Conservation (phyloP, 1,284 basidiomycete genomes). For the Pyrrhoderma lamaoense region DNA sequence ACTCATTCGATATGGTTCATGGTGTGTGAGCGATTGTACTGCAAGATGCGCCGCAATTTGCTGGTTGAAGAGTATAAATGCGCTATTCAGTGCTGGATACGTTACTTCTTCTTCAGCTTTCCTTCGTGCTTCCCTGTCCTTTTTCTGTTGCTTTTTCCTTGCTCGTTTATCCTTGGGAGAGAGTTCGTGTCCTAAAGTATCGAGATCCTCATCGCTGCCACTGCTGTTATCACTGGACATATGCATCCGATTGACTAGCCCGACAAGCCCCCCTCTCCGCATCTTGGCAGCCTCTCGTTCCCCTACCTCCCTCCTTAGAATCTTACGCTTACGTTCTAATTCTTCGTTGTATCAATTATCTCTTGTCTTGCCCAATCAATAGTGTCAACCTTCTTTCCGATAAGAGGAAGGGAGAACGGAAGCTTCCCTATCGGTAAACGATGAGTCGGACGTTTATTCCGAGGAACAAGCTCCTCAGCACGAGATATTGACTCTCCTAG, state of each 20-base stretch:
- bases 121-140: background rate
- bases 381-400: constrained; percentile 81
- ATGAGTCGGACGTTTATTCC: constrained; percentile 70
- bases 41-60: constrained; percentile 93
- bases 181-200: background rate
- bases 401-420: constrained; percentile 56
- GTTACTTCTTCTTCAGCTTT: constrained; percentile 26
- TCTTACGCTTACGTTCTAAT: constrained; percentile 43
- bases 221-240: constrained; percentile 20
- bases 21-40: constrained; percentile 62
- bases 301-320: constrained; percentile 24
- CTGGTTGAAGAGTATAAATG: constrained; percentile 89
- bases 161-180: constrained; percentile 1
- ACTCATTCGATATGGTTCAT: constrained; percentile 75
- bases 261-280: constrained; percentile 9
- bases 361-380: constrained; percentile 85
- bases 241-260: constrained; percentile 18
- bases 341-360: constrained; percentile 47
- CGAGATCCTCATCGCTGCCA: constrained; percentile 12
- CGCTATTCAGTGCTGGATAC: constrained; percentile 73
- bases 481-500: background rate
- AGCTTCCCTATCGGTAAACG: constrained; percentile 53
- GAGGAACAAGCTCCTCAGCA: constrained; percentile 44
- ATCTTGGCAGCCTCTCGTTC: constrained; percentile 9
- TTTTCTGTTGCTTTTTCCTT: constrained; percentile 9